phyloP scores from a whole-genome alignment of 2,329 filamentous ascomycete species.

The Penicillium rolfsii region DNA sequence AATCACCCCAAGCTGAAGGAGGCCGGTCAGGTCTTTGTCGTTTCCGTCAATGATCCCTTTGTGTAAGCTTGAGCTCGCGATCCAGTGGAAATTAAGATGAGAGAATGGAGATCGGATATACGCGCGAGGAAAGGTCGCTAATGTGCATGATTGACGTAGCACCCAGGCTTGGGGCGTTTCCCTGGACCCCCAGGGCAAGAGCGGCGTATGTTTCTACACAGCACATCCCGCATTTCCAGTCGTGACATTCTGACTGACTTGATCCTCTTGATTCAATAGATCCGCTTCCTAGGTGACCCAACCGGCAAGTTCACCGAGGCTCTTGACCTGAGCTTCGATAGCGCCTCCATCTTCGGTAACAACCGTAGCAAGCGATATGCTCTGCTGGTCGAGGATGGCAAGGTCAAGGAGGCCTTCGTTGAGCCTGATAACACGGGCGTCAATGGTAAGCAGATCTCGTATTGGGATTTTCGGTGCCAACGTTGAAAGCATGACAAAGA shows the following conservation, averaged over 20 bases:
- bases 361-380: constrained; percentile 86
- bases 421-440: constrained; percentile 89
- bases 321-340: constrained; percentile 82
- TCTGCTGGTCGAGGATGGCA: constrained; percentile 79
- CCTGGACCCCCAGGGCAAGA: constrained; percentile 74
- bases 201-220: constrained; percentile 66
- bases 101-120: background rate
- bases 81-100: background rate
- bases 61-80: constrained; percentile 64
- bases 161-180: constrained; percentile 87
- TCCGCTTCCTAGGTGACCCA: constrained; percentile 87
- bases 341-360: constrained; percentile 76
- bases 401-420: constrained; percentile 77
- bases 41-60: constrained; percentile 92
- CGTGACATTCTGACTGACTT: background rate
- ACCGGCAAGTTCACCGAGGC: constrained; percentile 78
- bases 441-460: constrained; percentile 58
- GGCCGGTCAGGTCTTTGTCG: constrained; percentile 83
- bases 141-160: constrained; percentile 48
- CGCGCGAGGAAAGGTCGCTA: constrained; percentile 5
- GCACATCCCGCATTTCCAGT: background rate
- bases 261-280: constrained; percentile 54
- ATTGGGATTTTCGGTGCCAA: background rate
- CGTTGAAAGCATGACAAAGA: background rate
- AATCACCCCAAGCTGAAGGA: constrained; percentile 75